A percentile compares a stretch with the other conserved stretches of the same genome.
These are phyloP conservation scores for Diaporthe destruens DNA, from an alignment of 2,329 filamentous ascomycete species.

Conservation along the genomic window DNA sequence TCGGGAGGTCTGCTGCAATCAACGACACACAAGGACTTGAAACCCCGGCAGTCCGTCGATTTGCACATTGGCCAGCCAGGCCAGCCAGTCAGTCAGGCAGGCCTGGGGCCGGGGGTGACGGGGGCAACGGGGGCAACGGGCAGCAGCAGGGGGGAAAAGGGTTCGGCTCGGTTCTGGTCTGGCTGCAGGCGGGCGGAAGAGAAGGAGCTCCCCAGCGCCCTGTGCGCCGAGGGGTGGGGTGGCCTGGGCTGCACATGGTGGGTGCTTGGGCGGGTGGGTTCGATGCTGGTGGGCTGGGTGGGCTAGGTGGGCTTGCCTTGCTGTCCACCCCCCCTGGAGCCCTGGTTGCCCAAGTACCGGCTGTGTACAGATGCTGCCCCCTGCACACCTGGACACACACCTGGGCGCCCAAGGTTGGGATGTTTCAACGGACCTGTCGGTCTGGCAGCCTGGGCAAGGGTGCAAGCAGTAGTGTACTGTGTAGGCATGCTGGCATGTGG, in stretches of 20 bases:
- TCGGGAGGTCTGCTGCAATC: slow-evolving; percentile 23
- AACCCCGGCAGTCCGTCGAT: slow-evolving; percentile 29
- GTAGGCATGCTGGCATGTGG: neutral
- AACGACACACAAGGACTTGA: slow-evolving; percentile 22
- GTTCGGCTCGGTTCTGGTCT: slow-evolving; percentile 17
- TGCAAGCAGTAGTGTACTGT: neutral
- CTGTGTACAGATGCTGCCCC: slow-evolving; percentile 39
- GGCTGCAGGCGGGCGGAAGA: slow-evolving; percentile 25
- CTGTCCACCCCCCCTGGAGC: slow-evolving; percentile 27
- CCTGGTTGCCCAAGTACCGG: slow-evolving; percentile 34
- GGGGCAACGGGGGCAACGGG: neutral
- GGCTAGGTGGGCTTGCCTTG: slow-evolving; percentile 31
- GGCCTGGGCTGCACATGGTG: slow-evolving; percentile 32
- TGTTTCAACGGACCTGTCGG: slow-evolving; percentile 42
- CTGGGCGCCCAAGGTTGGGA: slow-evolving; percentile 23
- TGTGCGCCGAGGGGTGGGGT: slow-evolving; percentile 34
- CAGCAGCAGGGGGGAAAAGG: slow-evolving; percentile 20
- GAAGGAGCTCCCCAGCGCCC: slow-evolving; percentile 31
- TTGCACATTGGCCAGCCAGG: neutral
- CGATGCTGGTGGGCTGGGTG: slow-evolving; percentile 33
- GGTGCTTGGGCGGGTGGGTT: slow-evolving; percentile 24
- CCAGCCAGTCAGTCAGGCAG: neutral
- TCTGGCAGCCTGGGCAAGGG: slow-evolving; percentile 39
- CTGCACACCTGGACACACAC: slow-evolving; percentile 36
- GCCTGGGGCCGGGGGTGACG: neutral